Conservation (phyloP, 352 stramenopile genomes). For the Phytophthora fragariaefolia region DNA sequence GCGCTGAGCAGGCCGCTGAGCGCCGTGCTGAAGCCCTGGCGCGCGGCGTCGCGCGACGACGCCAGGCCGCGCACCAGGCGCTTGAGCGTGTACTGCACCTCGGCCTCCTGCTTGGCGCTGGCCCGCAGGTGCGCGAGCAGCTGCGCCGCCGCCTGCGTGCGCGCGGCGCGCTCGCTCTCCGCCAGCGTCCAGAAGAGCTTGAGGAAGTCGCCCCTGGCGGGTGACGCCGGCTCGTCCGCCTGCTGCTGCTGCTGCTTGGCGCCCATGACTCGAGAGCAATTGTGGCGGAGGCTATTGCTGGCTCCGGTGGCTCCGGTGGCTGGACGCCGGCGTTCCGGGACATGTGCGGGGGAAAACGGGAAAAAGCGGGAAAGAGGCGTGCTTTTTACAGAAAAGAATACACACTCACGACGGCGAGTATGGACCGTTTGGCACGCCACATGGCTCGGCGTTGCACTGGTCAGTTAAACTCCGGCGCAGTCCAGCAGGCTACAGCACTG, state of each 20-base stretch:
- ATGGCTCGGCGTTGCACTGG: no score
- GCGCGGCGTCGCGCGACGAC: conserved; percentile 87
- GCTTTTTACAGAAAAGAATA: no score
- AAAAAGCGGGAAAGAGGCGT: no score
- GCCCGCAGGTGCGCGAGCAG: conserved; percentile 58
- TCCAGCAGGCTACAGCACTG: no score
- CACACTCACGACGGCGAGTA: no score
- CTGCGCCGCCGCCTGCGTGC: conserved; percentile 64
- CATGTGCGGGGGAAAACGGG: no score
- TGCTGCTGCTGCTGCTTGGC: conserved; percentile 40
- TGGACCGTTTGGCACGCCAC: no score
- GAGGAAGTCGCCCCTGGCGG: conserved; percentile 73
- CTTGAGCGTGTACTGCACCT: conserved; percentile 92
- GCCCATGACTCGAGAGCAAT: conserved; percentile 43
- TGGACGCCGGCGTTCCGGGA: conserved; percentile 40
- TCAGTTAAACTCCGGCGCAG: no score
- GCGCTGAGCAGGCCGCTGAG: conserved; percentile 69
- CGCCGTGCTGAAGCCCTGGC: conserved; percentile 91
- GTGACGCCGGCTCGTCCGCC: conserved; percentile 18
- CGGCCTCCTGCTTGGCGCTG: conserved; percentile 39
- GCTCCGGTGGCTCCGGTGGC: conserved; percentile 24
- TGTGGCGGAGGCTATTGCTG: conserved; percentile 26
- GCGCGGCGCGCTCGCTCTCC: conserved; percentile 69
- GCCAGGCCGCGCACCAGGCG: conserved; percentile 90
- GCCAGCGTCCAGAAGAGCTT: conserved; percentile 90